Evolutionary conservation across 345 rosid species (phyloP).

Genomic region (Murraya koenigii): DNA sequence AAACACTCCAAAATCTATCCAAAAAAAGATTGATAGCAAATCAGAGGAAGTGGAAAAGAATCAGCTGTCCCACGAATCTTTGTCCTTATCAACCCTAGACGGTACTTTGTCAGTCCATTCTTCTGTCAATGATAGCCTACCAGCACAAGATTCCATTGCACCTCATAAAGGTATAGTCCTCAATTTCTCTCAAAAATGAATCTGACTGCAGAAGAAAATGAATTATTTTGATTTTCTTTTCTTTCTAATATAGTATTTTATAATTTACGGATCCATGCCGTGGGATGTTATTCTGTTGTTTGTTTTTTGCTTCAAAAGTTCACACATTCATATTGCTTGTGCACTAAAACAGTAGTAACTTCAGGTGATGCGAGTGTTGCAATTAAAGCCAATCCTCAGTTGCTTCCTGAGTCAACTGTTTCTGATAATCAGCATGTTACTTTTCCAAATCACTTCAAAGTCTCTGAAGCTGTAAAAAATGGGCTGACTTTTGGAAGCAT

Average conservation of each 20-base stretch:
- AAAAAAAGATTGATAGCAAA: constrained; percentile 17
- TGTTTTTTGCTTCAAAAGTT: background rate
- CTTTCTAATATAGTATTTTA: background rate
- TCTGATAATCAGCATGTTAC: constrained; percentile 60
- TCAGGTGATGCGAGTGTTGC: constrained; percentile 32
- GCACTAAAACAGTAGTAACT: constrained; percentile 28
- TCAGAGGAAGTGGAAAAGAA: constrained; percentile 28
- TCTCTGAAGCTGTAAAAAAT: constrained; percentile 60
- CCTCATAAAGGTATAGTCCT: constrained; percentile 38
- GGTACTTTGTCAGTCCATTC: constrained; percentile 28
- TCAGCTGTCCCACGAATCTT: constrained; percentile 34
- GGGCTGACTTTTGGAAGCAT: constrained; percentile 91
- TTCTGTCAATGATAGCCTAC: constrained; percentile 21
- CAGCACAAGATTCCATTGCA: constrained; percentile 23
- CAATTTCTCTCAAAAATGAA: background rate
- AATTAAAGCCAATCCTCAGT: constrained; percentile 30
- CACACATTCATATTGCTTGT: constrained; percentile 9
- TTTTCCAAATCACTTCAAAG: constrained; percentile 77
- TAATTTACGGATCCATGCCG: background rate
- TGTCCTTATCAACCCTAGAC: constrained; percentile 19
- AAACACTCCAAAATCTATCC: constrained; percentile 1
- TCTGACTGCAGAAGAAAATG: background rate
- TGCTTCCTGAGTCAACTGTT: constrained; percentile 31
- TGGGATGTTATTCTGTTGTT: background rate
- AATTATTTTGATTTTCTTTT: background rate